These are phyloP conservation scores for Thymus quinquecostatus DNA, from an alignment of 257 asterid genomes.

Conservation along the genomic window DNA sequence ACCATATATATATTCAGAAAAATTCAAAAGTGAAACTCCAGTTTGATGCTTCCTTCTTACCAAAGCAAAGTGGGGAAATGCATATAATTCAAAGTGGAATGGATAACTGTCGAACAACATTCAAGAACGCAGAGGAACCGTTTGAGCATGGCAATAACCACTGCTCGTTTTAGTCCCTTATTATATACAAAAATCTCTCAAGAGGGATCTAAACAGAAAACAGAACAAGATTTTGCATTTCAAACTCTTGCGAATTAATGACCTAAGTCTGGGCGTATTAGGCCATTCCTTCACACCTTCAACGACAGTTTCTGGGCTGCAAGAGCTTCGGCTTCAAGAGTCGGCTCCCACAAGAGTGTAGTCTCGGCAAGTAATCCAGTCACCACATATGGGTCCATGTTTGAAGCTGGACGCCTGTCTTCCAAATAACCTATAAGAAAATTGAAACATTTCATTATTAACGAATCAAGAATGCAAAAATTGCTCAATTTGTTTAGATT, in stretches of 20 bases:
- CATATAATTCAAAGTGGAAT: conserved; percentile 28
- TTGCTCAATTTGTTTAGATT: background rate
- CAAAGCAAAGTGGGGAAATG: conserved; percentile 30
- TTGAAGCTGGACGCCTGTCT: conserved; percentile 98
- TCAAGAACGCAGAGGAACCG: conserved; percentile 41
- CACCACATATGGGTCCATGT: conserved; percentile 98
- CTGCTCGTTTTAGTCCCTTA: conserved; percentile 42
- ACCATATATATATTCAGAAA: background rate
- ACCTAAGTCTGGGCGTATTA: conserved; percentile 4
- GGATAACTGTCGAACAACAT: conserved; percentile 23
- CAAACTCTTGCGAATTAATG: conserved; percentile 22
- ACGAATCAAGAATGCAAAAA: background rate
- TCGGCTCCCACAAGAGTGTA: conserved; percentile 91
- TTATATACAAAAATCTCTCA: conserved; percentile 44
- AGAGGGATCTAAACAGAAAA: conserved; percentile 34
- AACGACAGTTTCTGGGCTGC: conserved; percentile 79
- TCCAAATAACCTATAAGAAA: conserved; percentile 79
- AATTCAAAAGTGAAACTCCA: background rate
- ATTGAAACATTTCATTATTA: conserved; percentile 3
- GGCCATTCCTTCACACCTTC: conserved; percentile 53
- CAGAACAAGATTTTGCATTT: conserved; percentile 35
- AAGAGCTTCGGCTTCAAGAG: conserved; percentile 88
- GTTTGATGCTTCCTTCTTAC: conserved; percentile 18
- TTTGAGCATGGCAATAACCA: conserved; percentile 35
- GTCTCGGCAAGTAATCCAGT: conserved; percentile 87